These are phyloP conservation scores for Barbarea vulgaris DNA, from an alignment of 345 rosid species.

Conservation along the genomic window DNA sequence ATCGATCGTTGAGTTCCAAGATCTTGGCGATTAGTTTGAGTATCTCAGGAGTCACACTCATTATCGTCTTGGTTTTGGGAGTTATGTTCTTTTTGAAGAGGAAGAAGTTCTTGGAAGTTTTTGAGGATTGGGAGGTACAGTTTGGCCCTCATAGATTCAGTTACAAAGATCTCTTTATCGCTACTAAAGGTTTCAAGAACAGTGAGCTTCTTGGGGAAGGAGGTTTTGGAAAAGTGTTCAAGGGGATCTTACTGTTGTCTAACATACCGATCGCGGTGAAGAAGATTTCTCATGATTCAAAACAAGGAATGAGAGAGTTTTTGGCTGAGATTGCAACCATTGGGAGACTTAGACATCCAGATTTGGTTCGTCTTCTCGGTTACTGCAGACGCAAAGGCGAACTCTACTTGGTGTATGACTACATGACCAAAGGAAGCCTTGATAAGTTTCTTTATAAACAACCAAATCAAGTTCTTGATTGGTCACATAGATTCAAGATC, in stretches of 20 bases:
- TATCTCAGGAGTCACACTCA: conserved; percentile 31
- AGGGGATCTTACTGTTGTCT: conserved; percentile 48
- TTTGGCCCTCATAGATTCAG: conserved; percentile 67
- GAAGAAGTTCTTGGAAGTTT: conserved; percentile 34
- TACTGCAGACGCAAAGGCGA: conserved; percentile 69
- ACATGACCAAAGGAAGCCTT: conserved; percentile 73
- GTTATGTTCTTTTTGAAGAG: conserved; percentile 12
- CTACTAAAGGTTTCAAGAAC: conserved; percentile 64
- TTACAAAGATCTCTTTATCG: conserved; percentile 57
- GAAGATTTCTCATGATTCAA: conserved; percentile 56
- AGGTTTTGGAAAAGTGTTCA: conserved; percentile 74
- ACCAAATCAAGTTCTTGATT: conserved; percentile 44
- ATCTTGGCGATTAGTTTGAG: conserved; percentile 46
- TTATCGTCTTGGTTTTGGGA: conserved; percentile 38
- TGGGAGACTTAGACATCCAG: conserved; percentile 66
- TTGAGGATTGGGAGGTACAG: conserved; percentile 75
- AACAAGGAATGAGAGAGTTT: conserved; percentile 79
- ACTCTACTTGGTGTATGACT: conserved; percentile 69
- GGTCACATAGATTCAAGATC: conserved; percentile 70
- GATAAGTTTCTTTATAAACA: conserved; percentile 44
- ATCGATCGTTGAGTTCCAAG: conserved; percentile 16
- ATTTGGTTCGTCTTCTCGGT: conserved; percentile 74
- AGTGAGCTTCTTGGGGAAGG: conserved; percentile 71
- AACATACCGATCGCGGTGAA: conserved; percentile 63
- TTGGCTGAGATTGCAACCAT: conserved; percentile 73